These are phyloP conservation scores for Phytophthora capsici DNA, from an alignment of 352 stramenopile genomes.

Conservation along the genomic window DNA sequence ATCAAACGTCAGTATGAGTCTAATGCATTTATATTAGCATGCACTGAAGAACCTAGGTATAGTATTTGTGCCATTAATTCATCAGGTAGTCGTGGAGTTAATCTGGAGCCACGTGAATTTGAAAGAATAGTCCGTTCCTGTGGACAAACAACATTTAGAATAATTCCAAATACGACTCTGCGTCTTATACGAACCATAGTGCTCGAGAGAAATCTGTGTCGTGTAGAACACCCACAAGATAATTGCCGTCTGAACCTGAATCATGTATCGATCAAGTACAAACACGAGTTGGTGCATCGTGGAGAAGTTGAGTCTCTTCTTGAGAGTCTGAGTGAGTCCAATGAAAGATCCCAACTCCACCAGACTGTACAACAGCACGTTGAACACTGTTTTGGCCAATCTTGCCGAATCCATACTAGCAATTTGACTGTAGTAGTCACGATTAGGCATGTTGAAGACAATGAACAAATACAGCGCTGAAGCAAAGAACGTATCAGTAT, in stretches of 20 bases:
- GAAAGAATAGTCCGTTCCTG: conserved; percentile 8
- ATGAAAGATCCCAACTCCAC: conserved; percentile 10
- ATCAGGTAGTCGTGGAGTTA: background rate
- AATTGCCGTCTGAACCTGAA: conserved; percentile 23
- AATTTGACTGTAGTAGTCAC: conserved; percentile 37
- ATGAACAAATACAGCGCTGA: conserved; percentile 30
- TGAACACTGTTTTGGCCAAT: conserved; percentile 11
- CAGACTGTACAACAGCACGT: conserved; percentile 17
- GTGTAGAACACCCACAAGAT: conserved; percentile 38
- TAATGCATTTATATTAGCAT: no score
- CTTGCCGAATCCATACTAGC: conserved; percentile 3
- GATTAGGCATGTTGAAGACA: conserved; percentile 35
- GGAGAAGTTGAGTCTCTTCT: conserved; percentile 11
- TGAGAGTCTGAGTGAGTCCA: conserved; percentile 9
- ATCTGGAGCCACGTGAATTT: background rate
- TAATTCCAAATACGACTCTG: background rate
- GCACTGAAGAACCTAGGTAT: no score
- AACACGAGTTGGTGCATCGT: conserved; percentile 20
- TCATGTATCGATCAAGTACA: conserved; percentile 19
- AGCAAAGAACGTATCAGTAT: background rate
- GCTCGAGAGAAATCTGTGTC: conserved; percentile 28
- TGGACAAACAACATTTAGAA: background rate
- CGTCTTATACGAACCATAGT: conserved; percentile 19
- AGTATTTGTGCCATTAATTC: no score
- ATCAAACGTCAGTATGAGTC: no score